Evolutionary conservation across 2,329 filamentous ascomycete species (phyloP).

Genomic region (Xylariaceae sp.): DNA sequence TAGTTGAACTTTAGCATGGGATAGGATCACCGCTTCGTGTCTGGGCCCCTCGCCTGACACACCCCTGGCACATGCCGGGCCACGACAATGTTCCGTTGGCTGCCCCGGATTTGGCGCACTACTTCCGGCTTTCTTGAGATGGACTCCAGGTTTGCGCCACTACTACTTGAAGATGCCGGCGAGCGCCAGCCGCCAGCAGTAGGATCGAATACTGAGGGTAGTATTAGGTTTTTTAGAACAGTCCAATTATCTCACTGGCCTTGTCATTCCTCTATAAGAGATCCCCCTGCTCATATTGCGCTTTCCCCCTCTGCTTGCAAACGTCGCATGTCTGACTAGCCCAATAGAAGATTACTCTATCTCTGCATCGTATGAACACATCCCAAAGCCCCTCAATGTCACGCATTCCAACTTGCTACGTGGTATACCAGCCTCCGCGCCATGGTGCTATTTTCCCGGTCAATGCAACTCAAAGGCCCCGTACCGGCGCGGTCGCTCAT

Average conservation of each 20-base stretch:
- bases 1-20: conserved; percentile 2
- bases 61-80: conserved; percentile 16
- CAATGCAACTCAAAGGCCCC: conserved; percentile 16
- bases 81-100: conserved; percentile 13
- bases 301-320: no score
- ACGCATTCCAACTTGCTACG: neutral
- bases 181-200: no score
- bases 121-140: conserved; percentile 6
- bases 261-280: no score
- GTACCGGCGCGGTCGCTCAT: neutral
- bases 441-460: conserved; percentile 15
- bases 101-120: conserved; percentile 9
- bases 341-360: neutral
- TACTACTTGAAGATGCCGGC: no score
- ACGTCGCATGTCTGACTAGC: conserved; percentile 12
- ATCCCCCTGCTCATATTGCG: no score
- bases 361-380: neutral
- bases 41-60: conserved; percentile 6
- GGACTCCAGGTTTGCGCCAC: neutral
- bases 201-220: conserved; percentile 4
- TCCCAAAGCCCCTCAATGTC: neutral
- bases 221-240: conserved; percentile 8
- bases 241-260: no score
- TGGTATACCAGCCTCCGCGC: neutral
- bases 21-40: conserved; percentile 14